Percentiles rank a stretch among this genome's conserved stretches.
Evolutionary conservation across 208 protist species (phyloP).

Genomic region (Naegleria gruberi): DNA sequence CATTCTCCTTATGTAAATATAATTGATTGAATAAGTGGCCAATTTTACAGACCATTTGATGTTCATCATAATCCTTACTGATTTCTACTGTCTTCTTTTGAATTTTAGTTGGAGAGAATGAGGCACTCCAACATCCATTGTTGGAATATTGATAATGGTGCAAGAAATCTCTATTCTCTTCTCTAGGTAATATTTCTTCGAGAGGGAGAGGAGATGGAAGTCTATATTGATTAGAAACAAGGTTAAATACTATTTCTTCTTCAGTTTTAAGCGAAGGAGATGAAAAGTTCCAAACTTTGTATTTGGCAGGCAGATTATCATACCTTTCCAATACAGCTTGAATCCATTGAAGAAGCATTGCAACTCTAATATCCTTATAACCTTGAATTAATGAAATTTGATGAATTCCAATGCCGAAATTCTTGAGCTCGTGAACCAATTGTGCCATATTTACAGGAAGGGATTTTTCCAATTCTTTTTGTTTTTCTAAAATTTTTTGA

Average conservation of each 20-base stretch:
- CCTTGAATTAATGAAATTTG: neutral
- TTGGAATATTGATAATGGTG: neutral
- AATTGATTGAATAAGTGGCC: neutral
- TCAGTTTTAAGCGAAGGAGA: neutral
- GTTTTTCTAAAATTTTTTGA: neutral
- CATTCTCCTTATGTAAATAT: neutral
- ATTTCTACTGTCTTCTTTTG: neutral
- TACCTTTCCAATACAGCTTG: neutral
- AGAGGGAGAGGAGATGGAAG: neutral
- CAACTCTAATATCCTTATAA: neutral
- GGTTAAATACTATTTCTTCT: neutral
- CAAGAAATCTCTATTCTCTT: neutral
- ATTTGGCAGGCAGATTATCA: neutral
- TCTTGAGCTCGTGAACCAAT: neutral
- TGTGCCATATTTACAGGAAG: neutral
- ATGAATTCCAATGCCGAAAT: neutral
- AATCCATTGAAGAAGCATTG: neutral
- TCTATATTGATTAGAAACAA: conserved; percentile 4
- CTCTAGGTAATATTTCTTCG: neutral
- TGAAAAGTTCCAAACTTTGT: neutral
- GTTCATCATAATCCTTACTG: neutral
- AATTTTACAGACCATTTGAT: neutral
- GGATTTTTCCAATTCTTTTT: neutral
- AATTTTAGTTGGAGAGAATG: neutral
- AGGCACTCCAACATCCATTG: neutral